A percentile compares a stretch with the other conserved stretches of the same genome.
These are phyloP conservation scores for Fraxinus nigra DNA, from an alignment of 305 asterid species.

Conservation along the genomic window DNA sequence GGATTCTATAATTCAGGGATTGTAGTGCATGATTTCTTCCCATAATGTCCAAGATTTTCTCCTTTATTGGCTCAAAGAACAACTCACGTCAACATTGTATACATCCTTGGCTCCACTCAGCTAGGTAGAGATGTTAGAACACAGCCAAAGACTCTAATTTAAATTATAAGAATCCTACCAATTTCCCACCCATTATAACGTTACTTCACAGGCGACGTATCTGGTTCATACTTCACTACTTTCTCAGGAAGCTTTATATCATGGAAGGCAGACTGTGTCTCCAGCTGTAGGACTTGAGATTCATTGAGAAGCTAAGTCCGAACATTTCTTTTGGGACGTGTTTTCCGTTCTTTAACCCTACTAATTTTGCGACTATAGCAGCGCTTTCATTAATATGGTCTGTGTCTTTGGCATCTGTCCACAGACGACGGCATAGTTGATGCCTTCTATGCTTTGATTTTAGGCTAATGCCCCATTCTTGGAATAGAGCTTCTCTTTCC, in stretches of 20 bases:
- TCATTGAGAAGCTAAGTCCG: slow-evolving; percentile 65
- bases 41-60: too few species aligned
- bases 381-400: slow-evolving; percentile 75
- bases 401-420: slow-evolving; percentile 62
- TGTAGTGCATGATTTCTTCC: too few species aligned
- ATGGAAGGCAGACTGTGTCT: slow-evolving; percentile 47
- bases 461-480: slow-evolving; percentile 68
- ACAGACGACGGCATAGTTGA: slow-evolving; percentile 56
- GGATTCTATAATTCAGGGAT: too few species aligned
- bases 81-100: neutral
- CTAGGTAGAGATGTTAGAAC: slow-evolving; percentile 12
- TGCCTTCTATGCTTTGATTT: slow-evolving; percentile 72
- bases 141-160: slow-evolving; percentile 14
- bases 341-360: slow-evolving; percentile 56
- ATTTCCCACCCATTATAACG: slow-evolving; percentile 3
- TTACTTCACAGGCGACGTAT: neutral
- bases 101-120: slow-evolving; percentile 7
- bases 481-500: slow-evolving; percentile 61
- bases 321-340: slow-evolving; percentile 69
- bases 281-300: slow-evolving; percentile 59
- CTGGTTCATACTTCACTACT: neutral
- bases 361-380: slow-evolving; percentile 62
- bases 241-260: slow-evolving; percentile 25
- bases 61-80: too few species aligned
- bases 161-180: slow-evolving; percentile 18